phyloP scores from a whole-genome alignment of 768 basidiomycete genomes.

The Boletus rex-veris region DNA sequence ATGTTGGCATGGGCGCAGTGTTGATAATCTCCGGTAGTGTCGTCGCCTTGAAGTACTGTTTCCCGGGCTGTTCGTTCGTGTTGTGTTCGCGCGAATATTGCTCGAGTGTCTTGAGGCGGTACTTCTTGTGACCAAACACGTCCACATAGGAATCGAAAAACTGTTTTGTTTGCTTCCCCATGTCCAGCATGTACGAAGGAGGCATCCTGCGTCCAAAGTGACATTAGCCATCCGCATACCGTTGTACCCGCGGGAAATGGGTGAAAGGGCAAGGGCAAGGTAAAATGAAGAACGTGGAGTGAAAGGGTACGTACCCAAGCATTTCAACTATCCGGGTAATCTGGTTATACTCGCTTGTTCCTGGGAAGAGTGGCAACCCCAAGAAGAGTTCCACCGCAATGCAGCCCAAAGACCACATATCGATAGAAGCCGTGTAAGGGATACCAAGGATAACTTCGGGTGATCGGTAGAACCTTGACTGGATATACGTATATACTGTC shows the following conservation, averaged over 20 bases:
- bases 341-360: constrained; percentile 99
- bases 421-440: constrained; percentile 91
- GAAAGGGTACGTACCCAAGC: constrained; percentile 72
- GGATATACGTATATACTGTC: constrained; percentile 99
- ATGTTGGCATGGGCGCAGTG: constrained; percentile 86
- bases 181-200: constrained; percentile 89
- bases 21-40: constrained; percentile 95
- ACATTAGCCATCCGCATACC: not conserved
- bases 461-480: constrained; percentile 96
- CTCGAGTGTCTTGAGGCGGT: constrained; percentile 84
- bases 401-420: constrained; percentile 99
- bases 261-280: not conserved
- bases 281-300: not conserved
- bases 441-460: constrained; percentile 96
- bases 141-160: constrained; percentile 87
- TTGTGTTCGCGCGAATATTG: constrained; percentile 96
- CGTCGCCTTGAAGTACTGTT: constrained; percentile 97
- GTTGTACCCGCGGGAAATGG: not conserved
- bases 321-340: constrained; percentile 95
- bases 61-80: constrained; percentile 94
- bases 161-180: constrained; percentile 90
- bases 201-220: constrained; percentile 58
- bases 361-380: constrained; percentile 93
- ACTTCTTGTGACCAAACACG: constrained; percentile 75
- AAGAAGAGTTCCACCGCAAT: constrained; percentile 98